Evolutionary conservation across 1,284 basidiomycete species (phyloP).

Genomic region (Austroboletus rostrupii): DNA sequence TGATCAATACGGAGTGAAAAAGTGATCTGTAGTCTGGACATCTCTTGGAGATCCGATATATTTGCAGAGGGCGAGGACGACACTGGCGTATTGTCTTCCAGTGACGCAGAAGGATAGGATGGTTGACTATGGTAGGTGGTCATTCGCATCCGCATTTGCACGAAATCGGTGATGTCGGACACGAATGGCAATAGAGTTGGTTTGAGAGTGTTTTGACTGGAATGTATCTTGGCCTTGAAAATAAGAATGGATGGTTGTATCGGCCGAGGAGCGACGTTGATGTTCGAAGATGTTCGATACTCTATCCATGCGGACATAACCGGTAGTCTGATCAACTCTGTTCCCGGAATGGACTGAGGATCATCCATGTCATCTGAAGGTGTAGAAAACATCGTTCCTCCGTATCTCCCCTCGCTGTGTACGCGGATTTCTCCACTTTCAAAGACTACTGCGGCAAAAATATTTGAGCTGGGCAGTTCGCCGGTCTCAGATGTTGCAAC

Average conservation of each 20-base stretch:
- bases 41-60: constrained; percentile 18
- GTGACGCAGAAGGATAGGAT: not conserved
- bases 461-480: constrained; percentile 47
- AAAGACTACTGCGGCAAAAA: constrained; percentile 76
- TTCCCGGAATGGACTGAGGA: constrained; percentile 44
- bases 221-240: constrained; percentile 80
- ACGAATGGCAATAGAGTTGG: constrained; percentile 84
- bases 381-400: constrained; percentile 33
- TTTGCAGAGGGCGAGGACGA: constrained; percentile 9
- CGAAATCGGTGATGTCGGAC: constrained; percentile 60
- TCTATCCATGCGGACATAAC: constrained; percentile 82
- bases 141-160: constrained; percentile 63
- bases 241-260: constrained; percentile 55
- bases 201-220: constrained; percentile 77
- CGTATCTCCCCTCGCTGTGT: constrained; percentile 44
- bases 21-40: constrained; percentile 63
- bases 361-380: constrained; percentile 46
- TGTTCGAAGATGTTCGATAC: constrained; percentile 54
- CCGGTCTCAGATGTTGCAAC: constrained; percentile 5
- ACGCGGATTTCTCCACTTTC: constrained; percentile 75
- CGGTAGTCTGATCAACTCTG: constrained; percentile 72
- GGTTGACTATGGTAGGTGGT: constrained; percentile 13
- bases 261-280: constrained; percentile 30
- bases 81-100: constrained; percentile 5
- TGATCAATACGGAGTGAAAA: constrained; percentile 87